phyloP scores from a whole-genome alignment of 495 filamentous ascomycete species.

The Penicillium mononematosum region DNA sequence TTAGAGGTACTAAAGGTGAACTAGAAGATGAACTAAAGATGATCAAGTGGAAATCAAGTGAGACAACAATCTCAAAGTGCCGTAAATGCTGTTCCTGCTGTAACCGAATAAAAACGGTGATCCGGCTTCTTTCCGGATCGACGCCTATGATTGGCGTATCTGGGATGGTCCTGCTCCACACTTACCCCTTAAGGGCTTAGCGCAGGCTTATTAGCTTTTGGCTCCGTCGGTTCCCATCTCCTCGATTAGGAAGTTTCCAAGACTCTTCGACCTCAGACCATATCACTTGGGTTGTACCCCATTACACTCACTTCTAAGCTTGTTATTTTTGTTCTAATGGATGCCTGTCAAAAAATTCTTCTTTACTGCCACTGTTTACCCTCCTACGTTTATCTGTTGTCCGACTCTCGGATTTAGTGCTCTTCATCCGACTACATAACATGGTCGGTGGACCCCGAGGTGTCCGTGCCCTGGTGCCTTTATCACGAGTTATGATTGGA shows the following conservation, averaged over 20 bases:
- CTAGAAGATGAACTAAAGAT: neutral
- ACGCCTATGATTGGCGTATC: slow-evolving; percentile 2
- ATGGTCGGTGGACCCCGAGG: slow-evolving; percentile 4
- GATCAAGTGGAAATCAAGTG: neutral
- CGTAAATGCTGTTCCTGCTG: neutral
- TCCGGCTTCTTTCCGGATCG: slow-evolving; percentile 3
- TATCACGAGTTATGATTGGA: neutral
- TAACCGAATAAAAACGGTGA: slow-evolving; percentile 1
- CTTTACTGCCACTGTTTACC: no score
- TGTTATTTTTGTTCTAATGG: neutral
- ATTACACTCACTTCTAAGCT: no score
- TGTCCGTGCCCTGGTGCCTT: neutral
- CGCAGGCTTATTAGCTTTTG: neutral
- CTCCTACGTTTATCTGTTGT: neutral
- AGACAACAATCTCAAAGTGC: neutral
- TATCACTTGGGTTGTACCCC: neutral
- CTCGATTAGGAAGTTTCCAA: neutral
- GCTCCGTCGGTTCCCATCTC: neutral
- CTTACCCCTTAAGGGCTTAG: neutral
- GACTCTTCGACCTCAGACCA: neutral
- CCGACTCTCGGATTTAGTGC: neutral
- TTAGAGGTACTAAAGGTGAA: neutral
- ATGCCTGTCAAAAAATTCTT: neutral
- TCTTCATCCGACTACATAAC: neutral
- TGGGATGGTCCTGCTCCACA: neutral